Conservation (phyloP, 805 yeast genomes). For the Ogataea polymorpha region DNA sequence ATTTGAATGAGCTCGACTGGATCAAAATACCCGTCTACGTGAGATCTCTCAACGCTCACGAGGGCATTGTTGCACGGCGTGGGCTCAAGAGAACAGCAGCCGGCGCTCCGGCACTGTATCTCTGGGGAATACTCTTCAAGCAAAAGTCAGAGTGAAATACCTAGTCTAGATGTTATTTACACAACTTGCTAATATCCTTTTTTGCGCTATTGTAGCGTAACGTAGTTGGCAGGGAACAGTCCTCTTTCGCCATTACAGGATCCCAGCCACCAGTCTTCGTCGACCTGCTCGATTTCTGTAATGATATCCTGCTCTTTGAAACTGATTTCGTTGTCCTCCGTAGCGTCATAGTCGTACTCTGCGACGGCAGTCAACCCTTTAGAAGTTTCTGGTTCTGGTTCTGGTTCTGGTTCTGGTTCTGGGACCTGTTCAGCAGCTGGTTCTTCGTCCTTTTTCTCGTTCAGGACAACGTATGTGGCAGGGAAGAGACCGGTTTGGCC, state of each 20-base stretch:
- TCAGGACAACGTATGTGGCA: conserved; percentile 46
- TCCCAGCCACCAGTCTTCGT: conserved; percentile 98
- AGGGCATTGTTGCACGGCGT: conserved; percentile 76
- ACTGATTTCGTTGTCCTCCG: conserved; percentile 86
- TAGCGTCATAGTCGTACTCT: conserved; percentile 79
- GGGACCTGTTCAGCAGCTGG: conserved; percentile 6
- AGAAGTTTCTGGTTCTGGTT: conserved; percentile 13
- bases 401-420: conserved; percentile 20
- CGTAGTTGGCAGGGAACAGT: conserved; percentile 90
- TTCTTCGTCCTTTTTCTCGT: conserved; percentile 27
- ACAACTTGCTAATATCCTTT: conserved; percentile 4
- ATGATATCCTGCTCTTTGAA: conserved; percentile 84
- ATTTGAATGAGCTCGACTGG: conserved; percentile 69
- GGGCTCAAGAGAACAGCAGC: conserved; percentile 51
- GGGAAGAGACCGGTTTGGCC: conserved; percentile 58
- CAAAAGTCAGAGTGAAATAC: conserved; percentile 8
- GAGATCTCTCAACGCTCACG: conserved; percentile 78
- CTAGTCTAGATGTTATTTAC: conserved; percentile 3
- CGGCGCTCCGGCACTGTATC: conserved; percentile 49
- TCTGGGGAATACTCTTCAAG: conserved; percentile 40
- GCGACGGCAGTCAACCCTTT: conserved; percentile 54
- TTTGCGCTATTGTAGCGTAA: conserved; percentile 31
- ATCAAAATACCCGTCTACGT: conserved; percentile 70
- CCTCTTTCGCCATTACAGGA: conserved; percentile 74
- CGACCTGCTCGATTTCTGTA: conserved; percentile 79